phyloP scores from a whole-genome alignment of 371 early-diverging fungal species.

The Mucor lusitanicus region DNA sequence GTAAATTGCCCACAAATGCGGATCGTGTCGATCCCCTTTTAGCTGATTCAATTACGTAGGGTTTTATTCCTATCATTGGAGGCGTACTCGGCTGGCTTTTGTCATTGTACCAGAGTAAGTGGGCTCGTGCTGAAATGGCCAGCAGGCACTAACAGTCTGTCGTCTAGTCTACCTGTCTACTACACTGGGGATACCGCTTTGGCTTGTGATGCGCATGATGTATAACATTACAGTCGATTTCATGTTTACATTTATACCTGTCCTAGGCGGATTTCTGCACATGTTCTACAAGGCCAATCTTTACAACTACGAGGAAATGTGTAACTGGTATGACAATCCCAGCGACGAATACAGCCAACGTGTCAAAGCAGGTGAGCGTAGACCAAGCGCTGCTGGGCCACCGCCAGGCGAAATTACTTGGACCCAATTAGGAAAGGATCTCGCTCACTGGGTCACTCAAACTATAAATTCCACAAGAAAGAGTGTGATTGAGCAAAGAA shows the following conservation, averaged over 20 bases:
- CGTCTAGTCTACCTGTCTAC: constrained; percentile 29
- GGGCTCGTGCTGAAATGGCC: too few species aligned
- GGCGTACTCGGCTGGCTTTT: too few species aligned
- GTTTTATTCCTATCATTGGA: too few species aligned
- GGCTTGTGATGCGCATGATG: constrained; percentile 41
- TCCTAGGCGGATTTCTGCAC: constrained; percentile 36
- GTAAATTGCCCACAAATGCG: too few species aligned
- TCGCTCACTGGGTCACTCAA: constrained; percentile 61
- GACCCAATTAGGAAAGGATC: constrained; percentile 8
- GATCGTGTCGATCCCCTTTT: too few species aligned
- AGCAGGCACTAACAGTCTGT: too few species aligned
- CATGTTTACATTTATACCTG: constrained; percentile 36
- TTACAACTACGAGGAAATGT: constrained; percentile 38
- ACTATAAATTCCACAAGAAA: constrained; percentile 32
- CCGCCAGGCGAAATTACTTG: constrained; percentile 1
- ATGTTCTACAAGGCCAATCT: constrained; percentile 49
- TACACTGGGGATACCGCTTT: constrained; percentile 44
- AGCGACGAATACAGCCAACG: constrained; percentile 3
- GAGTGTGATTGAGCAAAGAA: not conserved
- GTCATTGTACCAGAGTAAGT: too few species aligned
- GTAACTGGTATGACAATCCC: constrained; percentile 1
- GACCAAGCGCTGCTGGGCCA: not conserved
- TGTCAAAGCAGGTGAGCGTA: constrained; percentile 1
- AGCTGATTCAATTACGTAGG: too few species aligned
- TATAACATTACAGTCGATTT: constrained; percentile 39